A percentile compares a stretch with the other conserved stretches of the same genome.
Evolutionary conservation across 139 green algal species (phyloP).

Genomic region (Chlorella ohadii): DNA sequence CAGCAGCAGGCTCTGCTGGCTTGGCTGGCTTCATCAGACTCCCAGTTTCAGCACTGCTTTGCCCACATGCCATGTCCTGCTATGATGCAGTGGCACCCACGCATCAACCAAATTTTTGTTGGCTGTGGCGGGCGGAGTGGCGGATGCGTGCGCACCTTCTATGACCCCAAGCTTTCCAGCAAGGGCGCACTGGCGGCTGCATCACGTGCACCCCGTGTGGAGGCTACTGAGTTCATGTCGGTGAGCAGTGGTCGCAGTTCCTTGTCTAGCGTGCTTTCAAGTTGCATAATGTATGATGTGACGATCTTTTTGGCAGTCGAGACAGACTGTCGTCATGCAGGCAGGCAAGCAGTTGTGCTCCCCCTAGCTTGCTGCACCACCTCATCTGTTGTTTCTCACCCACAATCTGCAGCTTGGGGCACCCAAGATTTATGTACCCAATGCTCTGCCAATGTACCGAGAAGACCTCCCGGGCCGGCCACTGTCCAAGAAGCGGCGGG

Average conservation of each 20-base stretch:
- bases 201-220: constrained; percentile 53
- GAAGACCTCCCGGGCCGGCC: constrained; percentile 49
- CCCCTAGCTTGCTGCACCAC: no score
- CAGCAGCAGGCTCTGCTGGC: not conserved
- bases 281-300: no score
- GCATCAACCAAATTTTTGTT: constrained; percentile 96
- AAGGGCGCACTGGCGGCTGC: constrained; percentile 80
- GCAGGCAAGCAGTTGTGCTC: no score
- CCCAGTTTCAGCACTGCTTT: constrained; percentile 16
- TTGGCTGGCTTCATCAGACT: not conserved
- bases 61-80: not conserved
- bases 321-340: no score
- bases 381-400: no score
- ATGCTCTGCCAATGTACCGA: constrained; percentile 87
- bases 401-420: constrained; percentile 48
- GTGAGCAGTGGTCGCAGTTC: not conserved
- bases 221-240: constrained; percentile 4
- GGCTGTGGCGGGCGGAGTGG: constrained; percentile 68
- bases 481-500: constrained; percentile 42
- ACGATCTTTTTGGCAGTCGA: no score
- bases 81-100: constrained; percentile 78
- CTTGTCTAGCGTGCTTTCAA: no score
- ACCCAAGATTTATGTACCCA: constrained; percentile 82
- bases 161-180: constrained; percentile 77
- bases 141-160: constrained; percentile 79